Conservation (phyloP, 2,329 filamentous ascomycete species). For the Neoarthrinium moseri region DNA sequence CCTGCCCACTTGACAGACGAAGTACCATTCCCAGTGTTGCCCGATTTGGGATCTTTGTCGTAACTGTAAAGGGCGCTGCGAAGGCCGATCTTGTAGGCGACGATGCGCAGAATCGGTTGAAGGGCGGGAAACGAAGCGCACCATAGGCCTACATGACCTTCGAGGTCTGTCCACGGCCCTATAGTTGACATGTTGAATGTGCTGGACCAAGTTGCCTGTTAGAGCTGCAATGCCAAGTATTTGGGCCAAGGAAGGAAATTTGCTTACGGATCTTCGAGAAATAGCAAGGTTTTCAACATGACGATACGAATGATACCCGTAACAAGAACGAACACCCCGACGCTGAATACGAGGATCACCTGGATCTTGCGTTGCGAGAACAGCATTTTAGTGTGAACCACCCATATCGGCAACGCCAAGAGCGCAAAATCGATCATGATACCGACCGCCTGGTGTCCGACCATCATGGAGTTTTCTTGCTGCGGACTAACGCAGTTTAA, state of each 20-base stretch:
- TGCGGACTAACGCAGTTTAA: background rate
- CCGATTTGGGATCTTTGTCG: background rate
- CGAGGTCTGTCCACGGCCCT: slow-evolving; percentile 37
- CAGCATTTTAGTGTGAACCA: slow-evolving; percentile 34
- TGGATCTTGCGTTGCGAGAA: slow-evolving; percentile 30
- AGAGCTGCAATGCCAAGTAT: background rate
- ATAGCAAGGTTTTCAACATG: slow-evolving; percentile 28
- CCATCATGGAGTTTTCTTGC: background rate
- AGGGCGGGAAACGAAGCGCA: slow-evolving; percentile 31
- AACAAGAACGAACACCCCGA: slow-evolving; percentile 34
- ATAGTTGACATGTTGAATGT: slow-evolving; percentile 36
- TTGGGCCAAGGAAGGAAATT: background rate
- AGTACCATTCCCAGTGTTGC: background rate
- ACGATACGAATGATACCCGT: slow-evolving; percentile 37
- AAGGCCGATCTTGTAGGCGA: background rate
- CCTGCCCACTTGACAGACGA: background rate
- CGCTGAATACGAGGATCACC: slow-evolving; percentile 34
- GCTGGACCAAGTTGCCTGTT: background rate
- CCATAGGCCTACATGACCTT: slow-evolving; percentile 41
- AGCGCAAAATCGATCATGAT: slow-evolving; percentile 31
- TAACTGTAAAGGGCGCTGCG: background rate
- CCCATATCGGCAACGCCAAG: slow-evolving; percentile 34
- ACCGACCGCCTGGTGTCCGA: background rate
- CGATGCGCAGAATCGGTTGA: background rate
- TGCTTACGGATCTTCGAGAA: slow-evolving; percentile 21